Conservation (phyloP, 2,329 filamentous ascomycete species). For the Immersiporthe knoxdaviesiana region DNA sequence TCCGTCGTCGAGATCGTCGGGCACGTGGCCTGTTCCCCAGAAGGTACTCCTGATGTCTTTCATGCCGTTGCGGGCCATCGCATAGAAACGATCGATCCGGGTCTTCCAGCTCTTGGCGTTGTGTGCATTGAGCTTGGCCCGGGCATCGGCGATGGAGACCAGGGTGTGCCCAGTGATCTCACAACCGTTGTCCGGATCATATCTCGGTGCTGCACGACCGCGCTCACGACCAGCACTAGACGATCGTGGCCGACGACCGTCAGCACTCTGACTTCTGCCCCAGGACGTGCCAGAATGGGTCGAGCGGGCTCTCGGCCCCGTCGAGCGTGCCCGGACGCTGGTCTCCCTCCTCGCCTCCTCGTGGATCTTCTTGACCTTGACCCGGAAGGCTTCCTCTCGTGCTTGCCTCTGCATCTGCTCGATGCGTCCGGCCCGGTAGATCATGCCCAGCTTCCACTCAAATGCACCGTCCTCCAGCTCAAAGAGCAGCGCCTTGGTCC, state of each 20-base stretch:
- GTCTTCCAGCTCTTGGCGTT: slow-evolving; percentile 92
- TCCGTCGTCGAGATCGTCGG: slow-evolving; percentile 78
- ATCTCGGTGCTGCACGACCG: slow-evolving; percentile 60
- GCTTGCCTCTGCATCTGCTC: slow-evolving; percentile 91
- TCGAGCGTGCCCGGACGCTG: slow-evolving; percentile 60
- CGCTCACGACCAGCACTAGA: slow-evolving; percentile 40
- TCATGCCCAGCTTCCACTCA: slow-evolving; percentile 94
- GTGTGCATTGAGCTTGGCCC: slow-evolving; percentile 72
- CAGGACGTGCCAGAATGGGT: slow-evolving; percentile 40
- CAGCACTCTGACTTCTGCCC: slow-evolving; percentile 60
- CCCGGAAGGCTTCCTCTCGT: slow-evolving; percentile 83
- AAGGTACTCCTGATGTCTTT: slow-evolving; percentile 79
- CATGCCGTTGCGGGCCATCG: slow-evolving; percentile 72
- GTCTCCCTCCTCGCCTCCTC: slow-evolving; percentile 62
- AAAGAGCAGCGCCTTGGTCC: slow-evolving; percentile 81
- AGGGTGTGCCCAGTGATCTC: slow-evolving; percentile 73
- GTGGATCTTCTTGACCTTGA: slow-evolving; percentile 84
- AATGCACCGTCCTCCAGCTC: slow-evolving; percentile 96
- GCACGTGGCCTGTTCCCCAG: slow-evolving; percentile 79
- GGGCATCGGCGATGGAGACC: slow-evolving; percentile 76
- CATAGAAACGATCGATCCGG: slow-evolving; percentile 78
- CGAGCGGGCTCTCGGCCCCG: slow-evolving; percentile 45
- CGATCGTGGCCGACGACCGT: slow-evolving; percentile 45
- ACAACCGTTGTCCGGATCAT: slow-evolving; percentile 78
- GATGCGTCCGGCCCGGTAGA: slow-evolving; percentile 84